Evolutionary conservation across 805 yeast genomes (phyloP).

Genomic region (Diddensiella transvaalensis): DNA sequence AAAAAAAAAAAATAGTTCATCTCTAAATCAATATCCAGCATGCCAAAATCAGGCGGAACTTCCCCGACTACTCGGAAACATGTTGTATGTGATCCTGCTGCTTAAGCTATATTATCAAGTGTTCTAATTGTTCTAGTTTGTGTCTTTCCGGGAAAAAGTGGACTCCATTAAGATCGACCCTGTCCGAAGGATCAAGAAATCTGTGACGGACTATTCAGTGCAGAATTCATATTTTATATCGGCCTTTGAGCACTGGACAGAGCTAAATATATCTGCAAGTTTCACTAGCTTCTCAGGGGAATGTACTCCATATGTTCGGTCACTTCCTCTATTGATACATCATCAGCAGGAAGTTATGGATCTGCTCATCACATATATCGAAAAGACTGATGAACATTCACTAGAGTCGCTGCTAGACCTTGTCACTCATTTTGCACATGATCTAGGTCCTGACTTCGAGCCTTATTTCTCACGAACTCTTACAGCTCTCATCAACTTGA

Average conservation of each 20-base stretch:
- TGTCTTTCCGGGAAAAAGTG: slow-evolving; percentile 68
- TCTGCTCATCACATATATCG: slow-evolving; percentile 45
- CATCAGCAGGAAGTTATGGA: slow-evolving; percentile 63
- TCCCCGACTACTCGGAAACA: slow-evolving; percentile 19
- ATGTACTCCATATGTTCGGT: slow-evolving; percentile 53
- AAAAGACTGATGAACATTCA: slow-evolving; percentile 61
- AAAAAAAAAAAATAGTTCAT: background rate
- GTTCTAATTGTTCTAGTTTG: slow-evolving; percentile 16
- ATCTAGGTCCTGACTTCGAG: slow-evolving; percentile 87
- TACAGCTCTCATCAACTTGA: slow-evolving; percentile 46
- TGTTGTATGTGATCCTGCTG: slow-evolving; percentile 13
- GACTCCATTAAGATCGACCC: slow-evolving; percentile 85
- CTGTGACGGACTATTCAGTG: slow-evolving; percentile 27
- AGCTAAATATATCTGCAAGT: slow-evolving; percentile 70
- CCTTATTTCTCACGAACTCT: slow-evolving; percentile 59
- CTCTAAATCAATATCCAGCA: background rate
- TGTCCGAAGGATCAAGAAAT: slow-evolving; percentile 29
- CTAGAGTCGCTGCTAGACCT: slow-evolving; percentile 79
- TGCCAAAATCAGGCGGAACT: slow-evolving; percentile 6
- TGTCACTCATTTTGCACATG: slow-evolving; percentile 82
- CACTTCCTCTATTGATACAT: slow-evolving; percentile 76
- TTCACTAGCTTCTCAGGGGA: slow-evolving; percentile 62
- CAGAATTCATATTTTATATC: slow-evolving; percentile 69
- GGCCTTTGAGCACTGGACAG: slow-evolving; percentile 82
- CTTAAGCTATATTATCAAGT: background rate